Conservation (phyloP, 805 yeast genomes). For the Grigorovia humatica region DNA sequence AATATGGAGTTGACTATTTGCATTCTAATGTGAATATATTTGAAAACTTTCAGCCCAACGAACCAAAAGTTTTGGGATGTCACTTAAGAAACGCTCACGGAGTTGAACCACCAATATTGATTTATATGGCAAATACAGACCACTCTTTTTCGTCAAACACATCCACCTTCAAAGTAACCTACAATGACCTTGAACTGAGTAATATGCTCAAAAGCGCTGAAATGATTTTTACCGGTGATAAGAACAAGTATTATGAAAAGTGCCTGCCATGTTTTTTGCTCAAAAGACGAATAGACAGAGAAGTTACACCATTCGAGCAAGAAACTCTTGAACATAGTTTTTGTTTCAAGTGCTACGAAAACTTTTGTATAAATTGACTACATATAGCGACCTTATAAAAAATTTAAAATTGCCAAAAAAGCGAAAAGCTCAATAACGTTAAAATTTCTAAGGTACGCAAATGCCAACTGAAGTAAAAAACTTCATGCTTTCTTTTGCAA, state of each 20-base stretch:
- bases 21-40: constrained; percentile 7
- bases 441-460: not conserved
- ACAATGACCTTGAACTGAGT: constrained; percentile 33
- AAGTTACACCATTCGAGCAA: constrained; percentile 1
- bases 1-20: constrained; percentile 5
- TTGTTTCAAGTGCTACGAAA: not conserved
- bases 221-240: constrained; percentile 37
- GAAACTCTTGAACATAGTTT: constrained; percentile 14
- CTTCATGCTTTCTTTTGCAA: not conserved
- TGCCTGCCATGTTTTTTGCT: constrained; percentile 52
- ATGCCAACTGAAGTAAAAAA: not conserved
- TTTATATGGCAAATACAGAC: constrained; percentile 40
- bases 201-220: constrained; percentile 44
- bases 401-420: not conserved
- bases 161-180: constrained; percentile 49
- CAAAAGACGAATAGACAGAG: constrained; percentile 40
- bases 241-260: constrained; percentile 31
- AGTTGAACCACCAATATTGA: constrained; percentile 37
- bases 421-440: not conserved
- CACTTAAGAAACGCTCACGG: constrained; percentile 22
- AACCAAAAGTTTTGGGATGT: constrained; percentile 82
- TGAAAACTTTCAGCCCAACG: constrained; percentile 4
- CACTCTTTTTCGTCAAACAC: constrained; percentile 39
- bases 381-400: not conserved
- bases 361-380: not conserved